Conservation (phyloP, 192 early-diverging fungal genomes). For the Entophlyctis luteolus region DNA sequence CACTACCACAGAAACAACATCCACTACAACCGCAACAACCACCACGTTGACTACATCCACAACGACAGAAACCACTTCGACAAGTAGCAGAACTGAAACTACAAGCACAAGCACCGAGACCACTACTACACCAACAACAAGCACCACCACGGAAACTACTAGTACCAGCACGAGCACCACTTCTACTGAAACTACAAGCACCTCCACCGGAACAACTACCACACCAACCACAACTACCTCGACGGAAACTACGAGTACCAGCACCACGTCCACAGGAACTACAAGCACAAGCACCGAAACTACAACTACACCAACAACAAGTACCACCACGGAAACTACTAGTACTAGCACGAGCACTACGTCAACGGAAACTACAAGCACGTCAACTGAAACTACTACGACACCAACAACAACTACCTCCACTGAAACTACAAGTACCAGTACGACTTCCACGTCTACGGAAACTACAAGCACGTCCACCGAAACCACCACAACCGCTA, state of each 20-base stretch:
- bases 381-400: not conserved
- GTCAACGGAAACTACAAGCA: not conserved
- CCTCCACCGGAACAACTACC: not conserved
- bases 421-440: not conserved
- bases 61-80: not conserved
- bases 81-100: not conserved
- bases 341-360: not conserved
- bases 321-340: not conserved
- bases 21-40: constrained; percentile 34
- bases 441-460: not conserved
- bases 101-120: constrained; percentile 19
- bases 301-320: not conserved
- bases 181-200: not conserved
- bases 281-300: not conserved
- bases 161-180: not conserved
- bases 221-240: not conserved
- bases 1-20: not conserved
- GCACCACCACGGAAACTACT: not conserved
- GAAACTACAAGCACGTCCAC: not conserved
- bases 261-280: not conserved
- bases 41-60: not conserved
- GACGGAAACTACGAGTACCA: not conserved
- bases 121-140: not conserved
- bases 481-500: not conserved
- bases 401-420: not conserved